phyloP scores from a whole-genome alignment of 192 early-diverging fungal genomes.

The Podila minutissima region DNA sequence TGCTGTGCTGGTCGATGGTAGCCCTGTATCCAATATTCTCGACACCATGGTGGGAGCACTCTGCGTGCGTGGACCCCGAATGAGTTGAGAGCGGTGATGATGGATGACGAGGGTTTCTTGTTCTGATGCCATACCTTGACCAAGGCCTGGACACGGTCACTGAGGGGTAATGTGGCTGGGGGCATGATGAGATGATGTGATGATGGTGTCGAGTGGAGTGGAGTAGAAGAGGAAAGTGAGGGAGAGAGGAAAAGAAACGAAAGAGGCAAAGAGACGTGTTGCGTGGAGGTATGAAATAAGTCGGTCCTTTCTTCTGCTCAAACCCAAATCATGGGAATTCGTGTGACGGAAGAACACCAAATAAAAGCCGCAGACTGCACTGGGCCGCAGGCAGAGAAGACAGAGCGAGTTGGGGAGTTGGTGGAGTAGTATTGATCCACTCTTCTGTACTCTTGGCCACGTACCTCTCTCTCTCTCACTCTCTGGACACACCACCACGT shows the following conservation, averaged over 20 bases:
- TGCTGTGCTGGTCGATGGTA: too few species aligned
- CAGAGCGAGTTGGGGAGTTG: too few species aligned
- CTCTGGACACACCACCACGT: too few species aligned
- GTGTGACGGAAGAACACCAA: background rate
- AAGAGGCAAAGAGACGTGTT: slow-evolving; percentile 1
- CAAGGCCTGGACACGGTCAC: slow-evolving; percentile 19
- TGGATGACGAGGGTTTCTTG: too few species aligned
- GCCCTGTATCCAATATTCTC: too few species aligned
- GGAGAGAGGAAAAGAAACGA: slow-evolving; percentile 7
- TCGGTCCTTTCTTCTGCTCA: background rate
- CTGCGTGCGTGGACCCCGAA: too few species aligned
- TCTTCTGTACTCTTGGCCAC: too few species aligned
- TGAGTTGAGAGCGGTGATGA: too few species aligned
- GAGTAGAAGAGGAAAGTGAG: background rate
- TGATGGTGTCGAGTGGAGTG: background rate
- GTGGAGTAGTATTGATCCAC: too few species aligned
- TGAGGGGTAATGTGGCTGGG: slow-evolving; percentile 14
- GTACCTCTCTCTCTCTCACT: too few species aligned
- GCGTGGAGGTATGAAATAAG: background rate
- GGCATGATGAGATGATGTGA: slow-evolving; percentile 20
- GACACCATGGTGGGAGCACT: too few species aligned
- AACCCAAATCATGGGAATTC: slow-evolving; percentile 3
- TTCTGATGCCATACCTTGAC: slow-evolving; percentile 28
- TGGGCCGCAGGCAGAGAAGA: too few species aligned
- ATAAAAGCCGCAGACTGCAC: background rate